Percentiles rank a stretch among this genome's conserved stretches.
These are phyloP conservation scores for Suillus paluster DNA, from an alignment of 768 basidiomycete species.

Conservation along the genomic window DNA sequence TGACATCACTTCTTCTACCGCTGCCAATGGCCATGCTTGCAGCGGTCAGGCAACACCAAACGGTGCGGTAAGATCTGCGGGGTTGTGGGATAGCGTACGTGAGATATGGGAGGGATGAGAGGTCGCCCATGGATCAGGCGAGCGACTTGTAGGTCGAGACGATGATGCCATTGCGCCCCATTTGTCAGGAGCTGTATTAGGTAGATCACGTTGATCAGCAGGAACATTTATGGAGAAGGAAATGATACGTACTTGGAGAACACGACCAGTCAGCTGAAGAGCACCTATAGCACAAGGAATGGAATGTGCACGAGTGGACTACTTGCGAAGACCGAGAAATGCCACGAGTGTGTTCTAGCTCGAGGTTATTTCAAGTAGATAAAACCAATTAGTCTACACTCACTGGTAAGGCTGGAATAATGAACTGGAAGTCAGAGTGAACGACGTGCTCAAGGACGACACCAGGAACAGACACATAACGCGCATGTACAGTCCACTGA, in stretches of 20 bases:
- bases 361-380: background rate
- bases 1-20: constrained; percentile 1
- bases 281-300: background rate
- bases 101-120: constrained; percentile 20
- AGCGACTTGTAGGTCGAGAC: constrained; percentile 9
- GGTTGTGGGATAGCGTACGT: constrained; percentile 26
- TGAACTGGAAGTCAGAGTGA: background rate
- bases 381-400: too few relatives aligned
- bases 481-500: too few relatives aligned
- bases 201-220: too few relatives aligned
- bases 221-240: background rate
- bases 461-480: constrained; percentile 18
- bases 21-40: constrained; percentile 6
- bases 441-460: constrained; percentile 21
- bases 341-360: constrained; percentile 48
- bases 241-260: background rate
- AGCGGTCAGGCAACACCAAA: too few relatives aligned
- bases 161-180: constrained; percentile 26
- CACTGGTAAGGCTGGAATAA: background rate
- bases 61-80: too few relatives aligned
- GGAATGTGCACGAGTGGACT: constrained; percentile 31
- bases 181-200: constrained; percentile 16
- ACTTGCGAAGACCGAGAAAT: constrained; percentile 82
- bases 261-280: background rate
- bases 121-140: too few relatives aligned